A percentile compares a stretch with the other conserved stretches of the same genome.
Conservation (phyloP, 805 yeast species). For the Saccharomycopsis schoenii region DNA sequence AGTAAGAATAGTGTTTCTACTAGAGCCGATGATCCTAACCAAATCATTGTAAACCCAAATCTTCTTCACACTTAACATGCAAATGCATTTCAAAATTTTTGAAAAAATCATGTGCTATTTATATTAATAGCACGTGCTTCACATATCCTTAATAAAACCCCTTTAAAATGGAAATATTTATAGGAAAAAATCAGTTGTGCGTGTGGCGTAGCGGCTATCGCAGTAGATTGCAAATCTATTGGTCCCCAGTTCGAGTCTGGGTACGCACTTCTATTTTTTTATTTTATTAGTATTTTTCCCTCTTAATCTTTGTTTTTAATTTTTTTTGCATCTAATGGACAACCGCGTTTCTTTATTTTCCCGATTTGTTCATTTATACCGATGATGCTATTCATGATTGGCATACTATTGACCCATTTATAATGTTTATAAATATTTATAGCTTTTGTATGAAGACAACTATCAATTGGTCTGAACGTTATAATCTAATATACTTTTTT, state of each 20-base stretch:
- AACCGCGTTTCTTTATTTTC: not conserved
- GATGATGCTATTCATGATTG: not conserved
- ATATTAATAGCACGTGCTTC: too few species aligned
- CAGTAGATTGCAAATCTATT: conserved; percentile 98
- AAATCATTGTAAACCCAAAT: too few species aligned
- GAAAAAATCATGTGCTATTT: too few species aligned
- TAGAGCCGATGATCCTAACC: too few species aligned
- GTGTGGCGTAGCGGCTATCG: conserved; percentile 97
- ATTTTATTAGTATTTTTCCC: not conserved
- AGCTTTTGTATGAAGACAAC: not conserved
- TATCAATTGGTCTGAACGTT: not conserved
- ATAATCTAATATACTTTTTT: not conserved
- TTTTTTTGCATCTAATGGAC: too few species aligned
- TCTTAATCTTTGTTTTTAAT: not conserved
- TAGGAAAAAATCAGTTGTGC: not conserved
- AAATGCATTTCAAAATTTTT: too few species aligned
- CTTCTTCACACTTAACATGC: too few species aligned
- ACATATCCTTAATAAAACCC: too few species aligned
- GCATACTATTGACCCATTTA: too few species aligned
- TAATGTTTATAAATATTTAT: too few species aligned
- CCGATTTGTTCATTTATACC: not conserved
- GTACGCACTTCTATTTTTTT: conserved; percentile 56
- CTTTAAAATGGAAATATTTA: too few species aligned
- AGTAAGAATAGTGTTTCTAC: too few species aligned
- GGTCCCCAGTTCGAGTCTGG: conserved; percentile 97